Evolutionary conservation across 257 asterid genomes (phyloP).

Genomic region (Nicotiana tomentosiformis): DNA sequence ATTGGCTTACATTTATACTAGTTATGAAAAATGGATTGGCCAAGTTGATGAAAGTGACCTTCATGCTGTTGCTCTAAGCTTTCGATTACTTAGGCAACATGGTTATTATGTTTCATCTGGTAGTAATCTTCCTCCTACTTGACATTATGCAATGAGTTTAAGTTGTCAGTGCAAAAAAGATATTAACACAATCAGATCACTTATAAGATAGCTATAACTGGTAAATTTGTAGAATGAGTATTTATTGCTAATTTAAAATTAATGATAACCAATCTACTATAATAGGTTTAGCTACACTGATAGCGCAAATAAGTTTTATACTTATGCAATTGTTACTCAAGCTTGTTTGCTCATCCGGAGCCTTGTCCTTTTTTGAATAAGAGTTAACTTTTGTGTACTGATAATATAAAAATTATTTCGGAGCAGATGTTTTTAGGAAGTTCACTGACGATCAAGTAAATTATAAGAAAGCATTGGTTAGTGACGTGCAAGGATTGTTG

Average conservation of each 20-base stretch:
- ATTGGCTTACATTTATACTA: background rate
- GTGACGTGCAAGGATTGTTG: slow-evolving; percentile 17
- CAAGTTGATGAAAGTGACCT: slow-evolving; percentile 5
- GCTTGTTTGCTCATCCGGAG: background rate
- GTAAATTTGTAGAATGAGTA: background rate
- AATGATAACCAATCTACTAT: background rate
- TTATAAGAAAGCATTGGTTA: background rate
- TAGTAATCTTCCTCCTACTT: background rate
- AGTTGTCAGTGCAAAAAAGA: background rate
- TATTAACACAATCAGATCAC: background rate
- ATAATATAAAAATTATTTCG: background rate
- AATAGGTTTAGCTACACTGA: background rate
- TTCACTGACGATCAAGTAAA: slow-evolving; percentile 17
- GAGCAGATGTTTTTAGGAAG: slow-evolving; percentile 22
- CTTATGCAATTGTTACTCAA: background rate
- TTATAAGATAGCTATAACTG: background rate
- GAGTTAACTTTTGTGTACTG: background rate
- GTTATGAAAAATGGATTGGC: background rate
- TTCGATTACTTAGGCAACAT: slow-evolving; percentile 21
- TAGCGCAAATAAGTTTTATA: background rate
- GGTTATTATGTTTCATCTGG: slow-evolving; percentile 9
- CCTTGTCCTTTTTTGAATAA: background rate
- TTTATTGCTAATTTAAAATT: too few relatives aligned
- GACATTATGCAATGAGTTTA: background rate
- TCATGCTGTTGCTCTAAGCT: slow-evolving; percentile 8